phyloP scores from a whole-genome alignment of 352 stramenopile genomes.

The Pythium grandisporangium region DNA sequence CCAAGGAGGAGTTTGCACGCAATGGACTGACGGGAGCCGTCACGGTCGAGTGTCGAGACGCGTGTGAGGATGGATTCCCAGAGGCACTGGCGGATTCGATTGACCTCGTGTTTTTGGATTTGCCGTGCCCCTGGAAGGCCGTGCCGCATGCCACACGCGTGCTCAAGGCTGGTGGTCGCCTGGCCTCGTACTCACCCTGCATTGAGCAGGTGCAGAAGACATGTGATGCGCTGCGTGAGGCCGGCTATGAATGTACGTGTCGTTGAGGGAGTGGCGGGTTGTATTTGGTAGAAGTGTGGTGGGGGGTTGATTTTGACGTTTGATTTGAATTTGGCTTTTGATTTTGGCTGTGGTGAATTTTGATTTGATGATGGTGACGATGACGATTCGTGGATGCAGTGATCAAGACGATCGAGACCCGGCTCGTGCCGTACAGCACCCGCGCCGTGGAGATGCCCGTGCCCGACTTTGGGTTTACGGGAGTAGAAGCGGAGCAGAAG shows the following conservation, averaged over 20 bases:
- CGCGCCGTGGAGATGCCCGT: slow-evolving; percentile 57
- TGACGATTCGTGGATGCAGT: slow-evolving; percentile 17
- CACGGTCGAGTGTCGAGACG: slow-evolving; percentile 92
- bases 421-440: slow-evolving; percentile 78
- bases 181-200: slow-evolving; percentile 98
- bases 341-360: background rate
- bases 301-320: background rate
- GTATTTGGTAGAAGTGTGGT: too few relatives aligned
- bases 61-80: slow-evolving; percentile 88
- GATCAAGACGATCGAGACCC: slow-evolving; percentile 90
- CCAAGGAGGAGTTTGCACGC: slow-evolving; percentile 89
- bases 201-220: slow-evolving; percentile 98
- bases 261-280: too few relatives aligned
- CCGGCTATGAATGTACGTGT: slow-evolving; percentile 75
- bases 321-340: background rate
- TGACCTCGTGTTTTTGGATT: slow-evolving; percentile 96
- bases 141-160: slow-evolving; percentile 89
- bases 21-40: slow-evolving; percentile 90
- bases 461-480: slow-evolving; percentile 52
- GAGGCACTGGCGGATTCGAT: slow-evolving; percentile 52
- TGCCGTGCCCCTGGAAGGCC: slow-evolving; percentile 96
- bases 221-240: slow-evolving; percentile 51
- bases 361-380: background rate
- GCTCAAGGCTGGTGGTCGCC: slow-evolving; percentile 88
- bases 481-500: slow-evolving; percentile 15